Evolutionary conservation across 108 stramenopile genomes (phyloP), one percentile per base, ranked within the genome.

Genomic region (Pseudonitzschia multiseries): DNA sequence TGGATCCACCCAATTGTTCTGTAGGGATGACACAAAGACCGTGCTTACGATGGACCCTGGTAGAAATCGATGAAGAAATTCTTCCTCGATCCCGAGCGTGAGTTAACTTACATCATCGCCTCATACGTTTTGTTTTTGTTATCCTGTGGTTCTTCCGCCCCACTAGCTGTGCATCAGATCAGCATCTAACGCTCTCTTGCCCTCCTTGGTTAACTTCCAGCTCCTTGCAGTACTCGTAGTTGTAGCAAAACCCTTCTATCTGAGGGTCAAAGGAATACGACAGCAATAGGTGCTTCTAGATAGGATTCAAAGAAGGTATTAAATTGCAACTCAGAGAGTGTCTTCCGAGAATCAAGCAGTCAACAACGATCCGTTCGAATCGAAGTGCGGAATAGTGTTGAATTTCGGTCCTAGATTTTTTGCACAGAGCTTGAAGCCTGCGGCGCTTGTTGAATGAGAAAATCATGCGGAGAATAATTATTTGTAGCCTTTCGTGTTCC

Each of bases 41-140:
- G 54, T 56, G 26, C 46, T 14, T 48, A 48, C 46, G 46, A 48
- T 10, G 46, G 13, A 18, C 17, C 46, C 14, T 18, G 12, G 9
- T 48, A 48, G 46, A 48, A 56, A 56, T 9, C 54, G 24, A 12
- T 10, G 20, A 56, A 56, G 54, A 56, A 56, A 12, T 56, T 56
- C 54, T 56, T 56, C 54, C 21, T 56, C 54, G 54, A 26, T 56
- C 54, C 54, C 54, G 54, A 56, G 54, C 54, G 54, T 56, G 54
- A 56, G 54, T 56, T 48, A 48, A 48, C 46, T 48, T 56, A 56
- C 54, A 56, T 56, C 54, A 56, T 22, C 54, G 24, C 26, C 54
- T 56, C 54, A 56, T 56, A 56, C 54, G 54, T 56, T 56, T 56
- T 56, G n/a, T 48, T 18, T 14, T 14, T 5, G 46, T 48, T 48